Conservation (phyloP, 257 asterid species). For the Marsdenia floribunda region DNA sequence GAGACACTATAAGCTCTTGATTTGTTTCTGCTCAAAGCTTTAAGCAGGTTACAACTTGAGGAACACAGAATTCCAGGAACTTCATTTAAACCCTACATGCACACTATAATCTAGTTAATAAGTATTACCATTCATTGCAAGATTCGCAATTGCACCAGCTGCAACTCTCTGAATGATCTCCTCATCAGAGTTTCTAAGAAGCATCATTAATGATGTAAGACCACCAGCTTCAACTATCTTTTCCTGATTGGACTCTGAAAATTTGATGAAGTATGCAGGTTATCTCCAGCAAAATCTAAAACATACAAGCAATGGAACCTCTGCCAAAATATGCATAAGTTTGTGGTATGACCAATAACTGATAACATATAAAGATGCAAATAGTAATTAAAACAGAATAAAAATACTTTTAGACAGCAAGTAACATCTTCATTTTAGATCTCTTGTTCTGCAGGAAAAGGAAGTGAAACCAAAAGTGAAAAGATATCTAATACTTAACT, state of each 20-base stretch:
- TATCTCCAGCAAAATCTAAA: constrained; percentile 6
- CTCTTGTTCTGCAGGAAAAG: background rate
- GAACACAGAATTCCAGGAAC: background rate
- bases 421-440: background rate
- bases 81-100: background rate
- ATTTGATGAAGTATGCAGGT: constrained; percentile 4
- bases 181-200: constrained; percentile 57
- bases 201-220: constrained; percentile 62
- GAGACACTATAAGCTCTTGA: constrained; percentile 78
- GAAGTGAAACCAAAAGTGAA: background rate
- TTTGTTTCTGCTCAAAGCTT: constrained; percentile 52
- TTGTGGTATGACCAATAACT: background rate
- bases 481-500: background rate
- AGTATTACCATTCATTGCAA: constrained; percentile 76
- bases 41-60: constrained; percentile 1
- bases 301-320: background rate
- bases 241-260: constrained; percentile 76
- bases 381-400: background rate
- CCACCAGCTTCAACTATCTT: constrained; percentile 88
- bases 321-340: background rate
- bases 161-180: constrained; percentile 83
- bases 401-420: background rate
- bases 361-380: background rate
- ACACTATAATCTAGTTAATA: background rate
- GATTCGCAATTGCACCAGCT: constrained; percentile 93